Conservation (phyloP, 768 basidiomycete genomes). For the Tylopilus cervinicoccineus region DNA sequence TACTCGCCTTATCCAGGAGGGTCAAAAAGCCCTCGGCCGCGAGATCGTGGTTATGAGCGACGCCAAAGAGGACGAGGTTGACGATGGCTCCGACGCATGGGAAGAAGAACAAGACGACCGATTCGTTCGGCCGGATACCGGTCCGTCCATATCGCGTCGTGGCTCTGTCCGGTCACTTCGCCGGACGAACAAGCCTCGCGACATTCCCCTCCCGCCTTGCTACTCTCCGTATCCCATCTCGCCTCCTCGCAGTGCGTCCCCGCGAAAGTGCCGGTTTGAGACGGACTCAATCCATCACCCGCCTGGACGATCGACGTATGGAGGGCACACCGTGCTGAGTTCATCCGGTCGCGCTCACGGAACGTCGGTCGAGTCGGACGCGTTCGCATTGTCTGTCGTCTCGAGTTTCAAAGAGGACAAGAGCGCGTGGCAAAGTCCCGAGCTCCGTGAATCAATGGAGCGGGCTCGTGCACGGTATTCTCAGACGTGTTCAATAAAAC, state of each 20-base stretch:
- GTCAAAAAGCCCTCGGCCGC: constrained; percentile 69
- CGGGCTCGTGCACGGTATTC: constrained; percentile 45
- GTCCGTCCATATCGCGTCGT: constrained; percentile 24
- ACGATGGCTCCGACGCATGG: constrained; percentile 74
- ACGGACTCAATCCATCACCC: constrained; percentile 17
- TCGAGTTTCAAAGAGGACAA: constrained; percentile 43
- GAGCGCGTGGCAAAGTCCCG: constrained; percentile 54
- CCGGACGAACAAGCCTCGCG: constrained; percentile 18
- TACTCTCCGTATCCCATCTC: constrained; percentile 23
- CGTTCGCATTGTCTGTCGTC: constrained; percentile 15
- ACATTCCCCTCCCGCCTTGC: constrained; percentile 29
- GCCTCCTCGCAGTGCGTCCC: constrained; percentile 31
- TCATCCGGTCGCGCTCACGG: constrained; percentile 25
- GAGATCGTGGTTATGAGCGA: constrained; percentile 81
- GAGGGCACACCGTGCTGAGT: constrained; percentile 11
- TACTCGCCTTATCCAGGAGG: constrained; percentile 68
- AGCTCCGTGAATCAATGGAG: constrained; percentile 70
- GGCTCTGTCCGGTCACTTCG: constrained; percentile 27
- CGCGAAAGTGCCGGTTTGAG: constrained; percentile 33
- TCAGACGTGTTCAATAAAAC: constrained; percentile 16
- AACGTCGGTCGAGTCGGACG: constrained; percentile 34
- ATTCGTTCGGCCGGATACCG: neutral
- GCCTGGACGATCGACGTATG: constrained; percentile 18
- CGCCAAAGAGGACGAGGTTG: constrained; percentile 67
- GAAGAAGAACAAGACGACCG: constrained; percentile 51